Conservation (phyloP, 371 early-diverging fungal species). For the Mucor circinelloides region DNA sequence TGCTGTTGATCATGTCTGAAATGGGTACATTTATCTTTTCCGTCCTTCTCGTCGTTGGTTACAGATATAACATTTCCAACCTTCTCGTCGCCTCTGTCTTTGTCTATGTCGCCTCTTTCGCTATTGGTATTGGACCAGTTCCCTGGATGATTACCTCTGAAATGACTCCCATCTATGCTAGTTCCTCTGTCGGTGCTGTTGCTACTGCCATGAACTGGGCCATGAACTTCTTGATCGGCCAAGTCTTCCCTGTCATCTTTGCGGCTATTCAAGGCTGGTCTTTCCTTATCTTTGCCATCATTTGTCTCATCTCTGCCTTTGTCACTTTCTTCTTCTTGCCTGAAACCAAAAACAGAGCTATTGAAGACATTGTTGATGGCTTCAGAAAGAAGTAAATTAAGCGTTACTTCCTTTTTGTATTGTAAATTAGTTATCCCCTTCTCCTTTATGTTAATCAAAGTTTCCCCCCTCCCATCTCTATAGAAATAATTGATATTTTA, state of each 20-base stretch:
- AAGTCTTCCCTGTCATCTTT: slow-evolving; percentile 65
- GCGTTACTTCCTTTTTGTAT: background rate
- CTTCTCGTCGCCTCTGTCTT: slow-evolving; percentile 71
- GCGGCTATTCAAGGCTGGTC: slow-evolving; percentile 62
- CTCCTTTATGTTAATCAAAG: background rate
- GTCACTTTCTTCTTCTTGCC: slow-evolving; percentile 50
- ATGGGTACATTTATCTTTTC: slow-evolving; percentile 61
- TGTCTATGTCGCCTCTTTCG: slow-evolving; percentile 78
- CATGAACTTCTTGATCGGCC: slow-evolving; percentile 54
- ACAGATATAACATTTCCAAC: slow-evolving; percentile 41
- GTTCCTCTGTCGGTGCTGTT: slow-evolving; percentile 52
- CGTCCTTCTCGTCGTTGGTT: slow-evolving; percentile 61
- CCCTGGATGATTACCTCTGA: slow-evolving; percentile 81
- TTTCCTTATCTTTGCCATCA: slow-evolving; percentile 66
- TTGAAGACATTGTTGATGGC: slow-evolving; percentile 37
- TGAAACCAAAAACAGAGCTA: slow-evolving; percentile 60
- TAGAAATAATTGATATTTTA: slow-evolving; percentile 1
- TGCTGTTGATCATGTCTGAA: slow-evolving; percentile 65
- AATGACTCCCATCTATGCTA: slow-evolving; percentile 66
- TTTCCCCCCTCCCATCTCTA: background rate
- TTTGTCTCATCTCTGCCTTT: slow-evolving; percentile 27
- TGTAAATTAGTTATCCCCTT: slow-evolving; percentile 4
- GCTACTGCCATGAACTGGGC: slow-evolving; percentile 70
- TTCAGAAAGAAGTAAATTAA: slow-evolving; percentile 9
- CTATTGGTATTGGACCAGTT: slow-evolving; percentile 82